Conservation (phyloP, 1,284 basidiomycete species). For the Microbotryum silenes-acaulis region DNA sequence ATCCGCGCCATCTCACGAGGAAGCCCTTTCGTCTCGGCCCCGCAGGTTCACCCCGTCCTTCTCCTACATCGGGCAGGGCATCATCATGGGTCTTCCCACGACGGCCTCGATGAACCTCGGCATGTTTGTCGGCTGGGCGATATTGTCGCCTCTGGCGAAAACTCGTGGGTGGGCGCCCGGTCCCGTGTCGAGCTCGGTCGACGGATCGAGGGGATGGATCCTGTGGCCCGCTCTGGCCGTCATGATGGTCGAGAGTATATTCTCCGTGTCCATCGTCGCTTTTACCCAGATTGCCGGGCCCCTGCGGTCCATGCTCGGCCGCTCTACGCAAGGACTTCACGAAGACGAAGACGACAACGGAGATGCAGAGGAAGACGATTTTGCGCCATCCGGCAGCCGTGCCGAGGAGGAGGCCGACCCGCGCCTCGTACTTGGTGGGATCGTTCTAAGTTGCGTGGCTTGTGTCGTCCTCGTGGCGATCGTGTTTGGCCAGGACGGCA, state of each 20-base stretch:
- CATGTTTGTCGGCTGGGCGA: constrained; percentile 90
- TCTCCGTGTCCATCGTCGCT: constrained; percentile 67
- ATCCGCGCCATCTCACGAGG: neutral
- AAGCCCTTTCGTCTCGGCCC: constrained; percentile 1
- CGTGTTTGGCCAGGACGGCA: constrained; percentile 80
- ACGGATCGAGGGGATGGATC: constrained; percentile 60
- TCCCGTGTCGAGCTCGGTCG: constrained; percentile 70
- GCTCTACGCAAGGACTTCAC: constrained; percentile 5
- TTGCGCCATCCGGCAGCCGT: constrained; percentile 26
- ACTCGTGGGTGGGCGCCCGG: constrained; percentile 81
- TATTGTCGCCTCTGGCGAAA: constrained; percentile 80
- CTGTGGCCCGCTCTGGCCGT: constrained; percentile 90
- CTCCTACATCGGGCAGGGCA: constrained; percentile 85
- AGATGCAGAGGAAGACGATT: constrained; percentile 37
- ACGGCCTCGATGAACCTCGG: constrained; percentile 89
- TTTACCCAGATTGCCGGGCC: constrained; percentile 47
- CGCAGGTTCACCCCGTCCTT: constrained; percentile 72
- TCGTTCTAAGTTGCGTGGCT: constrained; percentile 54
- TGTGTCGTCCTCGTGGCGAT: constrained; percentile 75
- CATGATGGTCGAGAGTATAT: constrained; percentile 80
- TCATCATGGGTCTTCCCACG: constrained; percentile 96
- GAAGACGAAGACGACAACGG: constrained; percentile 24
- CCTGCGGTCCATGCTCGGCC: neutral
- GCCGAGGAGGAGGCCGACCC: constrained; percentile 63
- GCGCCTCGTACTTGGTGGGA: constrained; percentile 67